A percentile compares a stretch with the other conserved stretches of the same genome.
Conservation (phyloP, 805 yeast genomes). For the Candida ortonii region DNA sequence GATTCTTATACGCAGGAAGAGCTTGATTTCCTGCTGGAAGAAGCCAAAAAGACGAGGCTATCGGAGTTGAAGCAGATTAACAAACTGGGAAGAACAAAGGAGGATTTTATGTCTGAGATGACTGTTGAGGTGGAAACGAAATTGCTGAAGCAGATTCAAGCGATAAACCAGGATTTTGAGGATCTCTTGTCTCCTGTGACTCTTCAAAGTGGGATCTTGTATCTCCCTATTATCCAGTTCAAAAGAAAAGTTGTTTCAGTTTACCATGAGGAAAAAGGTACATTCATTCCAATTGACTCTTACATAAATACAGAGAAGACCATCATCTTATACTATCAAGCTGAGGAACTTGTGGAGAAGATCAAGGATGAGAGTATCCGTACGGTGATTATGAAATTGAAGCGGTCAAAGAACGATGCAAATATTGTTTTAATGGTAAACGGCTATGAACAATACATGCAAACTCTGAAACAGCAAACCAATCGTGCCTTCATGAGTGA, state of each 20-base stretch:
- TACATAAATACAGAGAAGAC: constrained; percentile 42
- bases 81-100: constrained; percentile 41
- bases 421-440: constrained; percentile 44
- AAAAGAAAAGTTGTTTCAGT: constrained; percentile 45
- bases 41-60: constrained; percentile 17
- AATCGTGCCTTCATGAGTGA: constrained; percentile 43
- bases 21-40: constrained; percentile 22
- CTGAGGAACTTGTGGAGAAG: constrained; percentile 41
- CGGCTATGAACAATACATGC: constrained; percentile 46
- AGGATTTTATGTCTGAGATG: constrained; percentile 51
- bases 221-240: constrained; percentile 50
- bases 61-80: constrained; percentile 32
- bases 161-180: constrained; percentile 21
- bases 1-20: constrained; percentile 13
- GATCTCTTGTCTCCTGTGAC: constrained; percentile 13
- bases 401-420: constrained; percentile 24
- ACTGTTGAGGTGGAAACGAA: constrained; percentile 39
- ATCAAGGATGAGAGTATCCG: constrained; percentile 29
- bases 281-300: constrained; percentile 50
- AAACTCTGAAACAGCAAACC: constrained; percentile 42
- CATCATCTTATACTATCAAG: constrained; percentile 44
- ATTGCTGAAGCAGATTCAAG: constrained; percentile 30
- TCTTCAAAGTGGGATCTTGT: constrained; percentile 23
- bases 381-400: constrained; percentile 22
- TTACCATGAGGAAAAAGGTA: constrained; percentile 47